These are phyloP conservation scores for Candida fluviatilis DNA, from an alignment of 805 yeast genomes.

Conservation along the genomic window DNA sequence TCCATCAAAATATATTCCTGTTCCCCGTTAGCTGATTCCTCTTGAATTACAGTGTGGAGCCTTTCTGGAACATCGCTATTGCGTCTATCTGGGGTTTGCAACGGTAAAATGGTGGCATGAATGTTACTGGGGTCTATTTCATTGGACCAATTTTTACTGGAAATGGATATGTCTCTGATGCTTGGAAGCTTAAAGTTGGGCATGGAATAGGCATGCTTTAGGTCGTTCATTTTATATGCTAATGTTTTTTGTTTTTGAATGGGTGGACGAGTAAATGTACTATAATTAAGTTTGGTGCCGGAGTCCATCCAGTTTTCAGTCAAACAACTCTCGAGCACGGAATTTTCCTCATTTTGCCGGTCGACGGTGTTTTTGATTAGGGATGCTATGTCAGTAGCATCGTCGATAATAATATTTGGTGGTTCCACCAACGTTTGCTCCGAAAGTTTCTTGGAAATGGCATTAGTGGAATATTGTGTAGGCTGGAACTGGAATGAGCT, in stretches of 20 bases:
- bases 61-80: no score
- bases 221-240: not conserved
- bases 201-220: slow-evolving; percentile 1
- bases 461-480: not conserved
- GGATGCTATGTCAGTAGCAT: slow-evolving; percentile 5
- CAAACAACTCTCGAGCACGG: slow-evolving; percentile 9
- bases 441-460: slow-evolving; percentile 11
- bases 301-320: slow-evolving; percentile 20
- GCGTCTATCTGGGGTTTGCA: no score
- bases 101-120: no score
- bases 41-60: no score
- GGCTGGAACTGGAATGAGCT: not conserved
- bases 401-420: slow-evolving; percentile 4
- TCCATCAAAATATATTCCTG: not conserved
- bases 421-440: slow-evolving; percentile 12
- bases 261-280: not conserved
- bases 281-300: slow-evolving; percentile 7
- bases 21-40: no score
- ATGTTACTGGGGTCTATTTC: no score
- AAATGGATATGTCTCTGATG: not conserved
- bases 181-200: not conserved
- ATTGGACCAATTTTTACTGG: not conserved
- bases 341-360: slow-evolving; percentile 1
- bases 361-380: slow-evolving; percentile 10
- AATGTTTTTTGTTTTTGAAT: not conserved